phyloP scores from a whole-genome alignment of 495 filamentous ascomycete species.

The Aspergillus saccharolyticus region DNA sequence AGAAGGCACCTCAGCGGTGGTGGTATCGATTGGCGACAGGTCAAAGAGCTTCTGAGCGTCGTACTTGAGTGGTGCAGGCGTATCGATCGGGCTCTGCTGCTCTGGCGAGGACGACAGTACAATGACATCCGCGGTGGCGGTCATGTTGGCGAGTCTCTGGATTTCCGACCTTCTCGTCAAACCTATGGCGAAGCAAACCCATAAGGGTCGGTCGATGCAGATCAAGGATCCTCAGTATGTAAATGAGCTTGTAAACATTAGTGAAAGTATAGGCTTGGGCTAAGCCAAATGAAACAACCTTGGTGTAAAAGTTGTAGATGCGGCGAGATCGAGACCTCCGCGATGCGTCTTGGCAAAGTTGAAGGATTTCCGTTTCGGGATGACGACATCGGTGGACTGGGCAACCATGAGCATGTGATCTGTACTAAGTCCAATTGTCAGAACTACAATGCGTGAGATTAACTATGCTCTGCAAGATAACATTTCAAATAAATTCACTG shows the following conservation, averaged over 20 bases:
- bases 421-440: neutral
- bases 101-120: conserved; percentile 42
- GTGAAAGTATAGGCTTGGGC: neutral
- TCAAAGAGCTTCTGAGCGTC: conserved; percentile 13
- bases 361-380: conserved; percentile 31
- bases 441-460: no score
- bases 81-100: conserved; percentile 14
- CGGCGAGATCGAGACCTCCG: conserved; percentile 12
- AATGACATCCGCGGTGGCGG: conserved; percentile 28
- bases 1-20: conserved; percentile 31
- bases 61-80: conserved; percentile 14
- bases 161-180: neutral
- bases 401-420: conserved; percentile 31
- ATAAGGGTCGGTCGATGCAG: neutral
- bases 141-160: conserved; percentile 24
- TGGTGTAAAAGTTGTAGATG: conserved; percentile 5
- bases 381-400: conserved; percentile 24
- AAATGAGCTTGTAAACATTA: neutral
- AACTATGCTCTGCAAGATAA: no score
- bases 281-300: neutral
- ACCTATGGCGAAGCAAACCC: neutral
- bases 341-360: conserved; percentile 38
- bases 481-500: neutral
- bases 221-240: neutral
- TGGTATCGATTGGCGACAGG: conserved; percentile 18